phyloP scores from a whole-genome alignment of 2,329 filamentous ascomycete genomes.

The Pseudogymnoascus sp. region DNA sequence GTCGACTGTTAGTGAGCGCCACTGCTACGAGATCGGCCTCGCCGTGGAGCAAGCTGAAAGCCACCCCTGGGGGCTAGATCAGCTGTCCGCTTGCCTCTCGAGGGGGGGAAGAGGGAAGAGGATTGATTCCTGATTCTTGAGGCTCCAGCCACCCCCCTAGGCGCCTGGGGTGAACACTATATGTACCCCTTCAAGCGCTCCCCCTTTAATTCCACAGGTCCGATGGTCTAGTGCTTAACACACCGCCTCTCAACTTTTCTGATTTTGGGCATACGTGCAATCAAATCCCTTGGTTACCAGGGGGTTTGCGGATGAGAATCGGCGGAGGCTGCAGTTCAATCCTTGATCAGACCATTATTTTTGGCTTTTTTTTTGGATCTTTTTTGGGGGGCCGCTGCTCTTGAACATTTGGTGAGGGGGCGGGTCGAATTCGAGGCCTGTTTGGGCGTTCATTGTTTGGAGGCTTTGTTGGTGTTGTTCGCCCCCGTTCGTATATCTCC shows the following conservation, averaged over 20 bases:
- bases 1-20: not conserved
- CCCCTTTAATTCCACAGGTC: not conserved
- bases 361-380: not conserved
- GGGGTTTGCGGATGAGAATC: conserved; percentile 3
- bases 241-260: not conserved
- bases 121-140: not conserved
- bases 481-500: not conserved
- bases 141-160: not conserved
- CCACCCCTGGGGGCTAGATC: not conserved
- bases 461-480: not conserved
- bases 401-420: not conserved
- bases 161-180: not conserved
- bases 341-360: conserved; percentile 1
- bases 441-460: not conserved
- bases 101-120: not conserved
- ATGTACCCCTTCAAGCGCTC: not conserved
- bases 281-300: not conserved
- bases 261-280: conserved; percentile 1
- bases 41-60: not conserved
- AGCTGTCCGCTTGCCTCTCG: not conserved
- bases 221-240: not conserved
- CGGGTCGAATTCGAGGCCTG: not conserved
- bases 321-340: not conserved
- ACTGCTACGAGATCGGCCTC: not conserved
- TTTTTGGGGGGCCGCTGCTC: not conserved